Evolutionary conservation across 257 asterid species (phyloP).

Genomic region (Fraxinus anomala): DNA sequence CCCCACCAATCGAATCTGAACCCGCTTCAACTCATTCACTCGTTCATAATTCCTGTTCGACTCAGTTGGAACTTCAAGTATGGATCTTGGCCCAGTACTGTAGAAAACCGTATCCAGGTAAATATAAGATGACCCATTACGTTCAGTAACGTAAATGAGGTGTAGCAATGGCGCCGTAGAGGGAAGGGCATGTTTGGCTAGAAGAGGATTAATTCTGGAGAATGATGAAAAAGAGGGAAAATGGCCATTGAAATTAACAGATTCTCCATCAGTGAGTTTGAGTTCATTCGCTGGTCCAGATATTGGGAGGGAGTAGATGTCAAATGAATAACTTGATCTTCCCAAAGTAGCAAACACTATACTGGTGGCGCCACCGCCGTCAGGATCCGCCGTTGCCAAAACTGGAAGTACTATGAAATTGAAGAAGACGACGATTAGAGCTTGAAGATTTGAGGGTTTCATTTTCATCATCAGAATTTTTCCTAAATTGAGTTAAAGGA

Average conservation of each 20-base stretch:
- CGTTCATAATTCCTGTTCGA: conserved; percentile 12
- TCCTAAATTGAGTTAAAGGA: not conserved
- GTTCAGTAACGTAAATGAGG: conserved; percentile 74
- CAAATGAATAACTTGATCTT: conserved; percentile 71
- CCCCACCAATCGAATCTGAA: conserved; percentile 58
- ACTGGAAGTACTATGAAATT: conserved; percentile 16
- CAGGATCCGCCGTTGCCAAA: conserved; percentile 26
- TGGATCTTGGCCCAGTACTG: conserved; percentile 34
- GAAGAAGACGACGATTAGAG: conserved; percentile 24
- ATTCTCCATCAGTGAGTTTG: conserved; percentile 72
- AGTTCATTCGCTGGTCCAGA: conserved; percentile 36
- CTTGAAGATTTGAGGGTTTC: conserved; percentile 27
- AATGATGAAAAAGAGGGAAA: conserved; percentile 53
- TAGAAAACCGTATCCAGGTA: conserved; percentile 53
- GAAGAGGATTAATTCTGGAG: conserved; percentile 33
- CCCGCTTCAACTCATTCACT: conserved; percentile 30
- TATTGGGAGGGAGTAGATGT: conserved; percentile 56
- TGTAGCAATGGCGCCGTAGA: conserved; percentile 19
- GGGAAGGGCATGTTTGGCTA: conserved; percentile 26
- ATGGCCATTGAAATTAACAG: conserved; percentile 79
- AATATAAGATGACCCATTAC: conserved; percentile 62
- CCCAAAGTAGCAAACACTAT: conserved; percentile 68
- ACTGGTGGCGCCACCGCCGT: conserved; percentile 33
- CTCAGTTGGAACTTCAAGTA: conserved; percentile 32
- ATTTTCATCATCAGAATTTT: conserved; percentile 5